Percentiles rank a stretch among this genome's conserved stretches.
Conservation (phyloP, 768 basidiomycete species). For the Mycena galericulata region DNA sequence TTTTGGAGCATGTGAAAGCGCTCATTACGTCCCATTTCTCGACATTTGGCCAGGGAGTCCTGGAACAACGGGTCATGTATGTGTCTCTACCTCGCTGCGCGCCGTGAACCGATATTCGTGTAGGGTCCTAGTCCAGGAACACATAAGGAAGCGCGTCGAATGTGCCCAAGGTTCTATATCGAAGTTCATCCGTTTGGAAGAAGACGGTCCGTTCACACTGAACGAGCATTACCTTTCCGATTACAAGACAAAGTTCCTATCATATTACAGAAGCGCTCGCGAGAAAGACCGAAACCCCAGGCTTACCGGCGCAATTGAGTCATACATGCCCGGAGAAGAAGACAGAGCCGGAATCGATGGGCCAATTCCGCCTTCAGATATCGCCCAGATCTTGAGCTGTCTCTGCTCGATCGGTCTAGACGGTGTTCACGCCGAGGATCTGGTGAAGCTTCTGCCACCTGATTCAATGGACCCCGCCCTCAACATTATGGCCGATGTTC, state of each 20-base stretch:
- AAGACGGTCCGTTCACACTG: conserved; percentile 55
- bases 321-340: too few relatives aligned
- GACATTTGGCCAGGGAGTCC: conserved; percentile 62
- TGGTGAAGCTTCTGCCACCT: too few relatives aligned
- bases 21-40: conserved; percentile 64
- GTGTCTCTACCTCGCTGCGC: conserved; percentile 27
- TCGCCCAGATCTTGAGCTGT: too few relatives aligned
- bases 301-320: too few relatives aligned
- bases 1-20: conserved; percentile 53
- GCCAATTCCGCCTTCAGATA: too few relatives aligned
- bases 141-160: conserved; percentile 58
- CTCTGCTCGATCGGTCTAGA: too few relatives aligned
- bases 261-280: conserved; percentile 61
- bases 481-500: too few relatives aligned
- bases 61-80: conserved; percentile 62
- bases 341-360: too few relatives aligned
- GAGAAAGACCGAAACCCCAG: too few relatives aligned
- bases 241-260: conserved; percentile 60
- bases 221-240: conserved; percentile 62
- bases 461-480: too few relatives aligned
- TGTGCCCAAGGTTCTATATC: conserved; percentile 54
- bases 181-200: conserved; percentile 64
- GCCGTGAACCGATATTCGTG: not conserved
- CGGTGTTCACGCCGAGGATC: too few relatives aligned
- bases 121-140: conserved; percentile 64